Conservation (phyloP, 1,139 yeast species). For the Geotrichum carabidarum region DNA sequence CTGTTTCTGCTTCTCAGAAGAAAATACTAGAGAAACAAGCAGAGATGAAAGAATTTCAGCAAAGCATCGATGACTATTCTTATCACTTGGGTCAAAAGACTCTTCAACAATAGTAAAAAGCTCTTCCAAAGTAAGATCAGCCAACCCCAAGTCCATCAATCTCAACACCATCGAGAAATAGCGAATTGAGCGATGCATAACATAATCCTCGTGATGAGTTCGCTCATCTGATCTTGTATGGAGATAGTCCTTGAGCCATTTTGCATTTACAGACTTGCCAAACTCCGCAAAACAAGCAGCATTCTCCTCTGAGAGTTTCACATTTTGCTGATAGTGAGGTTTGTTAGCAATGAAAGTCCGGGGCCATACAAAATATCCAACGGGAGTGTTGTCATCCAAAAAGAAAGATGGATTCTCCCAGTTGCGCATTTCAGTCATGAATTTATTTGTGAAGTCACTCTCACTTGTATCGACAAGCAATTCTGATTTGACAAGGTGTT, state of each 20-base stretch:
- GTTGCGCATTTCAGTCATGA: slow-evolving; percentile 53
- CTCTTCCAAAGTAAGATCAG: slow-evolving; percentile 26
- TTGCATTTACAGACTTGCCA: slow-evolving; percentile 46
- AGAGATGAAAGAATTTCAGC: slow-evolving; percentile 39
- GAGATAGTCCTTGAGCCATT: slow-evolving; percentile 56
- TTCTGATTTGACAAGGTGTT: slow-evolving; percentile 33
- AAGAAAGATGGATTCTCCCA: slow-evolving; percentile 28
- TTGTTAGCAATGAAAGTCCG: slow-evolving; percentile 48
- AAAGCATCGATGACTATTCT: slow-evolving; percentile 39
- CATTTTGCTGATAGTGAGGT: slow-evolving; percentile 29
- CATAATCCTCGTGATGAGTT: slow-evolving; percentile 35
- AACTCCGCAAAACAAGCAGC: slow-evolving; percentile 42
- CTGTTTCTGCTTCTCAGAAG: slow-evolving; percentile 23
- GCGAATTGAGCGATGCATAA: slow-evolving; percentile 30
- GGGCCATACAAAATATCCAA: slow-evolving; percentile 83
- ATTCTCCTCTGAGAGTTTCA: slow-evolving; percentile 43
- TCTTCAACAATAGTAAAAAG: slow-evolving; percentile 22
- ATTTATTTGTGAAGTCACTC: slow-evolving; percentile 41
- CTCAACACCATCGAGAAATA: slow-evolving; percentile 28
- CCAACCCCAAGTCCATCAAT: slow-evolving; percentile 27
- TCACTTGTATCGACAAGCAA: slow-evolving; percentile 44
- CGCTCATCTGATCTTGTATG: slow-evolving; percentile 42
- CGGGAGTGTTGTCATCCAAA: slow-evolving; percentile 44
- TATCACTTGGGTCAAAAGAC: slow-evolving; percentile 32
- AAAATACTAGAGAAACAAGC: slow-evolving; percentile 27